Evolutionary conservation across 305 asterid species (phyloP), one percentile per base, ranked within the genome.

Genomic region (Fraxinus ornus): DNA sequence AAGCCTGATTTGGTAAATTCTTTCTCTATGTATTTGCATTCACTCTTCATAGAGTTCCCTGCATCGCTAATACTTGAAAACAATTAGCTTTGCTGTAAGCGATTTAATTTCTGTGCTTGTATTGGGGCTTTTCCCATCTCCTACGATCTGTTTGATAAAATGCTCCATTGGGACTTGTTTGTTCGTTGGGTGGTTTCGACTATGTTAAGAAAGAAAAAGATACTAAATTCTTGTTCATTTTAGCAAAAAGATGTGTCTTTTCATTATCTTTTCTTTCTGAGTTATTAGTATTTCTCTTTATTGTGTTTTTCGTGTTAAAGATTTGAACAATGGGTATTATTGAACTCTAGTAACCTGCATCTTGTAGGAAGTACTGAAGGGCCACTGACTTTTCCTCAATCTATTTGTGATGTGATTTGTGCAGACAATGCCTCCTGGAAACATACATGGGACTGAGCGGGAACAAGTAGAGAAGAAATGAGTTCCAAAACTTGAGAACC

Each of bases 1-100:
- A 92, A 95, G 87, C 98, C 98, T 76, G 88, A 92, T 86, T 80
- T 95, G 96, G 98, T 93, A 88, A 0, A 4, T 57, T 57, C 24
- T 57, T 1, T 62, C 72, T 62, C 70, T 21, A 22, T 9, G 4
- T 21, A 7, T 30, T 22, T 22, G 22, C 32, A 21, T 24, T 62
- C 6, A 22, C 72, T 21, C 26, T n/a, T 57, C 0, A 57, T 5
- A 19, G 68, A 17, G 68, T 55, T 55, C 22, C 64, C 22, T 5
- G 7, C 8, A n/a, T n/a, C 24, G 21, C 22, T 55, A 0, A 55
- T 55, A n/a, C 8, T 55, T 7, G 71, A 60, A 60, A 60, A 60
- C 71, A 21, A 21, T 60, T 60, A 19, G 30, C 32, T 19, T 60
- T 19, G 12, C 71, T 21, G 13, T 19, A 60, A 21, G 30, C 22